Evolutionary conservation across 257 asterid genomes (phyloP).

Genomic region (Penstemon davidsonii): DNA sequence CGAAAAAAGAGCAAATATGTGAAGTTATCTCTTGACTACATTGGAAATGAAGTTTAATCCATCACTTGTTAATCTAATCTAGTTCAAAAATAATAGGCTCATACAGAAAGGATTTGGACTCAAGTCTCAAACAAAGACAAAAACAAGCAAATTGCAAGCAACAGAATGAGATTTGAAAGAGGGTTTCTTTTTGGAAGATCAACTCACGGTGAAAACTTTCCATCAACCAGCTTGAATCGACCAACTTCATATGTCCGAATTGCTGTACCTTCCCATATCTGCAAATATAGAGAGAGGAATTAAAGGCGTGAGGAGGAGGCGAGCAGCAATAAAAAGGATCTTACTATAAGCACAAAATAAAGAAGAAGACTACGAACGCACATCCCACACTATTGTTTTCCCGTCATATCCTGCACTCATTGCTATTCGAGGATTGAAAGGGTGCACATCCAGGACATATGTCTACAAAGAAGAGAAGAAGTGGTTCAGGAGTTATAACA

Average conservation of each 20-base stretch:
- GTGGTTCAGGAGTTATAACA: too few species aligned
- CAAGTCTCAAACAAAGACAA: not conserved
- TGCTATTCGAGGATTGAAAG: constrained; percentile 96
- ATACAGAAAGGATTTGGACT: not conserved
- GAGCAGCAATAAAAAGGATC: constrained; percentile 20
- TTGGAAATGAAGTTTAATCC: constrained; percentile 17
- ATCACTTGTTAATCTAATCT: constrained; percentile 1
- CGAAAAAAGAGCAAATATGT: not conserved
- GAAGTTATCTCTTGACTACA: constrained; percentile 2
- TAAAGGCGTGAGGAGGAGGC: constrained; percentile 21
- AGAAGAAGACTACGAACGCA: constrained; percentile 46
- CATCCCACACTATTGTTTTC: constrained; percentile 97
- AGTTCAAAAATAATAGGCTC: not conserved
- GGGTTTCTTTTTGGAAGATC: constrained; percentile 19
- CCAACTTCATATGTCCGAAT: constrained; percentile 82
- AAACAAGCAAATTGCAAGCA: constrained; percentile 6
- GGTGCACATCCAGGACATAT: constrained; percentile 97
- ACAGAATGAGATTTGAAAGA: constrained; percentile 20
- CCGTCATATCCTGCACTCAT: constrained; percentile 99
- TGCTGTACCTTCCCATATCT: constrained; percentile 98
- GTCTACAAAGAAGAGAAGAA: constrained; percentile 45
- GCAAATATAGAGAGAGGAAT: constrained; percentile 27
- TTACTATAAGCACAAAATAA: constrained; percentile 20
- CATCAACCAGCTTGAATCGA: constrained; percentile 87
- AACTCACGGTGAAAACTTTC: constrained; percentile 98